A percentile compares a stretch with the other conserved stretches of the same genome.
These are phyloP conservation scores for Microcos paniculata DNA, from an alignment of 345 rosid genomes.

Conservation along the genomic window DNA sequence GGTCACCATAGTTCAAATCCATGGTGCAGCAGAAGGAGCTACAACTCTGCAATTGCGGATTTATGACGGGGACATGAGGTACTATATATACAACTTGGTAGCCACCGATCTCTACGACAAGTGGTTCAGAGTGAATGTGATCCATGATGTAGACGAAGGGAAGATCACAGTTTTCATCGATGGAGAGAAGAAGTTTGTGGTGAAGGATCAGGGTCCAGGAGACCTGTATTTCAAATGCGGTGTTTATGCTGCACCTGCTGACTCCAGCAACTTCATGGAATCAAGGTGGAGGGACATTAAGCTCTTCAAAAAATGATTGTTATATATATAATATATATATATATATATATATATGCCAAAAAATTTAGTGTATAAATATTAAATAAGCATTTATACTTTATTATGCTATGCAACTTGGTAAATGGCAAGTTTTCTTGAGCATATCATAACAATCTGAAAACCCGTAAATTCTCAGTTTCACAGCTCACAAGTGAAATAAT, in stretches of 20 bases:
- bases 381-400: neutral
- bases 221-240: slow-evolving; percentile 41
- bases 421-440: no score
- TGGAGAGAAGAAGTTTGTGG: slow-evolving; percentile 22
- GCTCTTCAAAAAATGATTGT: slow-evolving; percentile 27
- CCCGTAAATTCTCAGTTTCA: no score
- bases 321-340: no score
- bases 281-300: slow-evolving; percentile 42
- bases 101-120: slow-evolving; percentile 24
- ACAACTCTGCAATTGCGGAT: slow-evolving; percentile 25
- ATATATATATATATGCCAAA: no score
- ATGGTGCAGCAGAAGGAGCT: slow-evolving; percentile 20
- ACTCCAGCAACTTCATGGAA: slow-evolving; percentile 38
- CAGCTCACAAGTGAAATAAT: no score
- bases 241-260: slow-evolving; percentile 31
- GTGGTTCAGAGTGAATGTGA: slow-evolving; percentile 29
- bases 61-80: slow-evolving; percentile 21
- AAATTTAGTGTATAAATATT: no score
- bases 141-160: slow-evolving; percentile 29
- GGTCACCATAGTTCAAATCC: slow-evolving; percentile 23
- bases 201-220: slow-evolving; percentile 22
- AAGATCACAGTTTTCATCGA: slow-evolving; percentile 29
- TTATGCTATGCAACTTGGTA: neutral
- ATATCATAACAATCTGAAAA: no score
- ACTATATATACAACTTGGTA: slow-evolving; percentile 16